A percentile compares a stretch with the other conserved stretches of the same genome.
Evolutionary conservation across 2,329 filamentous ascomycete species (phyloP).

Genomic region (Diaporthe amygdali): DNA sequence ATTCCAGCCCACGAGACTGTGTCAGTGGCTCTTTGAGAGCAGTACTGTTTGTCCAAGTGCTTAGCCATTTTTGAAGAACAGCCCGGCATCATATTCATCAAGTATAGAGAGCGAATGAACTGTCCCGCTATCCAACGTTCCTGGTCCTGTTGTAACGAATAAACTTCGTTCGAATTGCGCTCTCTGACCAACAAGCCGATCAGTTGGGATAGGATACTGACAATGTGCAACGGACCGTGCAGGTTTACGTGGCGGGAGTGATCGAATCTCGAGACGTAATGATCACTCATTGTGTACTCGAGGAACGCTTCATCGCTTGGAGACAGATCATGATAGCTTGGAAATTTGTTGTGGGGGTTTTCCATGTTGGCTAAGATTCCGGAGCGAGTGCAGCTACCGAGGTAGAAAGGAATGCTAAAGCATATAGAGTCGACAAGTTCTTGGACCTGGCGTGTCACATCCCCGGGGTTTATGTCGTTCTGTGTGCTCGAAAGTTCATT

Average conservation of each 20-base stretch:
- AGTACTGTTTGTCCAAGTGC: neutral
- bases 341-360: neutral
- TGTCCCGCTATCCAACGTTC: neutral
- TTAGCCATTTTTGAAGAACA: neutral
- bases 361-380: neutral
- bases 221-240: neutral
- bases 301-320: neutral
- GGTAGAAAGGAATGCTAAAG: neutral
- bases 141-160: neutral
- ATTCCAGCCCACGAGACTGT: neutral
- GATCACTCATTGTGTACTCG: neutral
- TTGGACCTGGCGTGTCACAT: neutral
- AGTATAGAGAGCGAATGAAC: neutral
- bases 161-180: neutral
- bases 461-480: neutral
- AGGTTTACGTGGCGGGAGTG: neutral
- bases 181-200: neutral
- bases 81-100: neutral
- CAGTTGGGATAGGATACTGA: neutral
- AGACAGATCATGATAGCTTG: neutral
- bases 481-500: neutral
- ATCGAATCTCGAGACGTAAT: neutral
- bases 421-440: neutral
- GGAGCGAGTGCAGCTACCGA: neutral
- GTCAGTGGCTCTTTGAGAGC: neutral